Evolutionary conservation across 2,329 filamentous ascomycete genomes (phyloP).

Genomic region (Parastagonospora nodorum): DNA sequence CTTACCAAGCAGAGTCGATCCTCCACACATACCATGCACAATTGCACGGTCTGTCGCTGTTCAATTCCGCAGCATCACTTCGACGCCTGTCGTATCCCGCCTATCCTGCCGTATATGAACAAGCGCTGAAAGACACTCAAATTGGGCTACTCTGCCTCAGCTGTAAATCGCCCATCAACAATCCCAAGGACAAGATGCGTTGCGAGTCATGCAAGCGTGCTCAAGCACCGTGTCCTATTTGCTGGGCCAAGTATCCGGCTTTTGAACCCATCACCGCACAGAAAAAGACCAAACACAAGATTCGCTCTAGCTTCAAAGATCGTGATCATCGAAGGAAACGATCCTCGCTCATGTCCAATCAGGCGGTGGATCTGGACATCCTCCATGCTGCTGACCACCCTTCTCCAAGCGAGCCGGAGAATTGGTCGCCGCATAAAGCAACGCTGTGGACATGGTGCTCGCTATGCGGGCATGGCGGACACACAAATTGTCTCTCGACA

Average conservation of each 20-base stretch:
- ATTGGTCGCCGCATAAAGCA: constrained; percentile 30
- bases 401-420: constrained; percentile 30
- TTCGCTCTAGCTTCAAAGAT: constrained; percentile 24
- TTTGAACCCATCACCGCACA: constrained; percentile 41
- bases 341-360: constrained; percentile 28
- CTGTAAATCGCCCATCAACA: constrained; percentile 62
- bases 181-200: constrained; percentile 55
- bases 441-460: constrained; percentile 63
- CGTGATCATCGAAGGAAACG: constrained; percentile 31
- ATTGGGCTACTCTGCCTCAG: constrained; percentile 61
- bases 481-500: constrained; percentile 60
- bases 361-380: constrained; percentile 8
- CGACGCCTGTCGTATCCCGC: constrained; percentile 60
- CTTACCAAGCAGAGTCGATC: constrained; percentile 60
- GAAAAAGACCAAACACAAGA: constrained; percentile 34
- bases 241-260: constrained; percentile 51
- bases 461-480: constrained; percentile 65
- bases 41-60: constrained; percentile 54
- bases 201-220: constrained; percentile 57
- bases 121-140: constrained; percentile 59
- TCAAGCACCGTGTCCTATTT: constrained; percentile 51
- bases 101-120: constrained; percentile 63
- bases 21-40: constrained; percentile 63
- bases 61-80: constrained; percentile 60
- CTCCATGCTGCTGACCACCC: constrained; percentile 13